Evolutionary conservation across 2,329 filamentous ascomycete genomes (phyloP), one percentile per base, ranked within the genome.

Genomic region (Sporothrix mexicana): DNA sequence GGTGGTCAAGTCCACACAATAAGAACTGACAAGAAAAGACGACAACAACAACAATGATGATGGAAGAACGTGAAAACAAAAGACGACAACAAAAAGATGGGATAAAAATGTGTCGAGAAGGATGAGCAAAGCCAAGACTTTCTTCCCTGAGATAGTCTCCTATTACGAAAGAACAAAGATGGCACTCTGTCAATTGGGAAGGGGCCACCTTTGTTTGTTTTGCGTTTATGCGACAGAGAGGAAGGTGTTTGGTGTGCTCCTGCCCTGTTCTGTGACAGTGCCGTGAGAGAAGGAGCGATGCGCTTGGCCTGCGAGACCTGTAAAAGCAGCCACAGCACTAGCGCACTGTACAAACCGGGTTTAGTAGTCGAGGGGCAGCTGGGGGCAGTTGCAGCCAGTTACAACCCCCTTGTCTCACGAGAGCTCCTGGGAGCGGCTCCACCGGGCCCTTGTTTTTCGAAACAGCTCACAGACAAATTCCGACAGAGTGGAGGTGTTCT

Each of bases 391-490:
- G 17, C 25, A 57, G 25, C 66, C 30, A 36, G 30, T 36, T 36
- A 36, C 30, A 36, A 49, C 20, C 49, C 64, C 61, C 66, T 43
- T 69, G 66, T 69, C 66, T 69, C 66, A 69, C 47, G 25, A 41
- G 30, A 55, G 49, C 66, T 69, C 66, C 66, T 55, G 36, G 66
- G 5, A 59, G 68, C 9, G 36, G 49, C 66, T 43, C 66, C 66
- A 69, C 49, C 66, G n/a, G 41, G 41, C 30, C 47, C 66, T 41
- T 69, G 66, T 55, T 55, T 36, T 59, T 70, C 53, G 67, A 70
- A 70, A 70, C 68, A 59, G 68, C 51, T 30, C 66, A 69, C 66
- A 69, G 66, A 69, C 66, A 69, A 43, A 36, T 9, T 53, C 30
- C 15, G 47, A 68, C 41, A 53, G 45, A 25, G 47, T 53, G 49